Base-by-base conservation (phyloP, 1,284 basidiomycete species). In the Lignosus rhinocerotis region DNA sequence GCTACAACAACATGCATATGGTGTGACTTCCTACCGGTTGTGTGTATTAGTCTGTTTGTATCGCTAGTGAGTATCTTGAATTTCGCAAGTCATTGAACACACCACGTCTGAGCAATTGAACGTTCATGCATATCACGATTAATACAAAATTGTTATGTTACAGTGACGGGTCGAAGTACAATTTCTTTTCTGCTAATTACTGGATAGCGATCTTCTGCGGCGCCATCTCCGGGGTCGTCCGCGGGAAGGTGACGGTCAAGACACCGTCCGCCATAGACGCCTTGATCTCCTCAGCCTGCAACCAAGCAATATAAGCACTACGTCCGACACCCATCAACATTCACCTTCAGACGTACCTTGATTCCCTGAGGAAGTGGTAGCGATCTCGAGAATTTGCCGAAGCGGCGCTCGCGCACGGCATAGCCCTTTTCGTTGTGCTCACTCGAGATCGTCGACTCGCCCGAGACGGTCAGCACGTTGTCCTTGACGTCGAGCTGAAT, bases 201-300 rank as follows among this genome's bases (percentile, higher is more conserved):
- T 64, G 32, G 51, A 78, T 67, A 2, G 68, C 58, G 59, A 78
- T 72, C 53, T 68, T 72, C 66, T 67, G 68, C 25, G 73, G 66
- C 41, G 61, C 67, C 32, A 67, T 67, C 53, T 72, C 65, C 12
- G 68, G 59, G 12, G 66, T 65, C 25, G 62, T 65, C 67, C 74
- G 79, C 1, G 79, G 79, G 71, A 78, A 80, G 0, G 70, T 74
- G 46, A 81, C 66, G 4, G 68, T 75, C 58, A 81, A 54, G 11
- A 80, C 41, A 8, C 77, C 79, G 36, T 77, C 58, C 16, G 76
- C 74, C 75, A 80, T 73, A 41, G 71, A 69, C 0, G 78, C 80
- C 36, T 73, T 74, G 61, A 79, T 72, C 6, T 77, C 70, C 2
- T 75, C 70, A 9, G 64, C 62, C 77, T 78, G 56, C 10, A 36